Conservation (phyloP, 1,284 basidiomycete species). For the Austroboletus sp. region DNA sequence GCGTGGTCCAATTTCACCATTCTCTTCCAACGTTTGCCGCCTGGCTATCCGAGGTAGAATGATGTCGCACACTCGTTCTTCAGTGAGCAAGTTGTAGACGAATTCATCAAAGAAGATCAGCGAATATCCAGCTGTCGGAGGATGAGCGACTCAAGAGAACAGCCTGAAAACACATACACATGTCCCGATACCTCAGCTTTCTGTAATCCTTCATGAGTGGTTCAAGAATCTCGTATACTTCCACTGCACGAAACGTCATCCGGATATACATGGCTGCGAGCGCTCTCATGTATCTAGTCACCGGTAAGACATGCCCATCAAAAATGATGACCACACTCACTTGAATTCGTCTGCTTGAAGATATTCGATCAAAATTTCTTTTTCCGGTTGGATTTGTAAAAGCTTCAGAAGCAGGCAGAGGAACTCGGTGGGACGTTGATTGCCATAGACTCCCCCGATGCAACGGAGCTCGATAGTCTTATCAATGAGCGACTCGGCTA, state of each 20-base stretch:
- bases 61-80: constrained; percentile 94
- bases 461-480: constrained; percentile 76
- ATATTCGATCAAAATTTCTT: constrained; percentile 93
- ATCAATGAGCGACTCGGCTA: constrained; percentile 90
- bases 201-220: constrained; percentile 90
- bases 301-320: constrained; percentile 1
- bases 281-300: constrained; percentile 79
- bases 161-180: constrained; percentile 48
- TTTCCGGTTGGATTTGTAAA: constrained; percentile 94
- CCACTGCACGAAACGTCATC: constrained; percentile 83
- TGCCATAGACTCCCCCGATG: constrained; percentile 90
- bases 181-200: constrained; percentile 78
- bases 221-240: constrained; percentile 90
- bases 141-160: background rate
- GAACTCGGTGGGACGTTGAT: constrained; percentile 88
- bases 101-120: constrained; percentile 92
- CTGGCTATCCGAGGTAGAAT: constrained; percentile 88
- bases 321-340: constrained; percentile 44
- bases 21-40: constrained; percentile 85
- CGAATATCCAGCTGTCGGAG: constrained; percentile 62
- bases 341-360: constrained; percentile 95
- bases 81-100: constrained; percentile 74
- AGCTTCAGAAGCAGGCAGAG: constrained; percentile 89
- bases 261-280: constrained; percentile 92
- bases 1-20: constrained; percentile 78